Evolutionary conservation across 2,329 filamentous ascomycete genomes (phyloP), one percentile per base, ranked within the genome.

Genomic region (Fusarium keratoplasticum): DNA sequence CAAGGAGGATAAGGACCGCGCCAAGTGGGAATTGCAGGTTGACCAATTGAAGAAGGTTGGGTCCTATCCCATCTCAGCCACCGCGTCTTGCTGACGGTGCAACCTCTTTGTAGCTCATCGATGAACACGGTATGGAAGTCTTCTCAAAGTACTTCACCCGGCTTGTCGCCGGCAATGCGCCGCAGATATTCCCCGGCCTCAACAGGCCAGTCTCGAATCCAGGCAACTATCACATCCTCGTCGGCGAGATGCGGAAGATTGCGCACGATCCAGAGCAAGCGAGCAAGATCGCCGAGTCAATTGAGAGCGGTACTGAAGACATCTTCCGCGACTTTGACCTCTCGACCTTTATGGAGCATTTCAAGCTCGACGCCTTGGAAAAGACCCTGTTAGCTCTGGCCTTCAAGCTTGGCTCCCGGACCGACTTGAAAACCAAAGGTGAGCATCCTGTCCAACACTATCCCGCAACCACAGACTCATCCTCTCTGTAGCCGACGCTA

Each of bases 61-160:
- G 59, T 52, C 47, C 22, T 33, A 25, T 33, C 50, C 29, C 35
- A 55, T 55, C 33, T 64, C 31, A 29, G 4, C 20, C 40, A 9
- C 44, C 27, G 42, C 25, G 20, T 20, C 47, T 64, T 67, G 58
- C 73, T 81, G 59, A 82, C 71, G n/a, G 47, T 35, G 18, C 33
- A 55, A 50, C 42, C 27, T 13, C 57, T 44, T 44, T 55, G 50
- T 66, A 98, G 94, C 92, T 98, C 83, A 93, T 98, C 86, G 93
- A 98, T 90, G 95, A 96, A 80, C 93, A 97, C 95, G 95, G 95
- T 82, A 99, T 99, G 96, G 97, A 99, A 89, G 95, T 98, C 82
- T 98, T 95, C 83, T 92, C 94, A 70, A 97, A 95, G 87, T 98
- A 96, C 84, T 97, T 99, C 85, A 92, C 95, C 84, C 94, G 96